Evolutionary conservation across 495 filamentous ascomycete species (phyloP).

Genomic region (Annulohypoxylon maeteangense): DNA sequence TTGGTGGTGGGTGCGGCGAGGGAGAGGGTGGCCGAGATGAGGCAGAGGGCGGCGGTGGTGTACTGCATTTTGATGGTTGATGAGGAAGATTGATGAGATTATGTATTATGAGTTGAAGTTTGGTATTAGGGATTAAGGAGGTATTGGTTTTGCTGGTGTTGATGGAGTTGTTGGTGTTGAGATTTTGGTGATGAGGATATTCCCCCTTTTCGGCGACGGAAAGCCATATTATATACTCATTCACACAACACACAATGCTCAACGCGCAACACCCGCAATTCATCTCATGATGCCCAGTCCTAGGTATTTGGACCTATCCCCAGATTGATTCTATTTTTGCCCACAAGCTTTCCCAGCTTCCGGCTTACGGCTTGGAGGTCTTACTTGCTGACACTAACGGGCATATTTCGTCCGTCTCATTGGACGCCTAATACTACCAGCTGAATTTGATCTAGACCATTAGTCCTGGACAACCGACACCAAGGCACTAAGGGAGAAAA

Average conservation of each 20-base stretch:
- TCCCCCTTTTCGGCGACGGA: neutral
- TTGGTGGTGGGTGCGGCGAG: conserved; percentile 38
- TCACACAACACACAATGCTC: neutral
- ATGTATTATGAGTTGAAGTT: neutral
- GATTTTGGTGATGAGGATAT: neutral
- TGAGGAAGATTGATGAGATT: neutral
- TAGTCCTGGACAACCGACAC: neutral
- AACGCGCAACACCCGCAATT: neutral
- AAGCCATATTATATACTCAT: conserved; percentile 25
- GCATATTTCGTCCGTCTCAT: conserved; percentile 1
- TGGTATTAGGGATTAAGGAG: neutral
- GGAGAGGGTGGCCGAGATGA: conserved; percentile 43
- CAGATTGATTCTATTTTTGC: conserved; percentile 30
- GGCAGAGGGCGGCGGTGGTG: conserved; percentile 36
- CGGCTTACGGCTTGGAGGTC: conserved; percentile 11
- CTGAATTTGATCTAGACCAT: conserved; percentile 2
- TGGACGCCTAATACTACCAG: conserved; percentile 4
- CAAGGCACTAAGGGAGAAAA: neutral
- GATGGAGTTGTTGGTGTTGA: neutral
- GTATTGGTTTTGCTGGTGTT: neutral
- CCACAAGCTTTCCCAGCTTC: neutral
- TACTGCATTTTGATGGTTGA: conserved; percentile 46
- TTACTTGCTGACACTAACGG: conserved; percentile 21
- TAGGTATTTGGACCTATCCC: neutral
- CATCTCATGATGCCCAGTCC: conserved; percentile 4